Percentiles rank a stretch among this genome's conserved stretches.
Conservation (phyloP, 139 green algal species). For the Pedinophyceae sp. region DNA sequence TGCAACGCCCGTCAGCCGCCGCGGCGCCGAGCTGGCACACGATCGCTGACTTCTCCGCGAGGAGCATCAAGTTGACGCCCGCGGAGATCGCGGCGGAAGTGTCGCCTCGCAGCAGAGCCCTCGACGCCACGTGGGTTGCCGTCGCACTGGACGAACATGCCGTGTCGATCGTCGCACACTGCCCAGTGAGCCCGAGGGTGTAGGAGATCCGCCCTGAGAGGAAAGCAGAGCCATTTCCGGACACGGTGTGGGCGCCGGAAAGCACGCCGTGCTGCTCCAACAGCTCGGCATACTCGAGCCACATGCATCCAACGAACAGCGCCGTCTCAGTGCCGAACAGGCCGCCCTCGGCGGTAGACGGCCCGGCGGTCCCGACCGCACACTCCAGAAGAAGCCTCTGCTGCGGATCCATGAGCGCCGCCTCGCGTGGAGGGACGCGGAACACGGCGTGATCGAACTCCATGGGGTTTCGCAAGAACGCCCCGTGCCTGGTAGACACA, state of each 20-base stretch:
- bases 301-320: conserved; percentile 15
- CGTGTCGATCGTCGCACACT: conserved; percentile 31
- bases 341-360: background rate
- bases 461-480: background rate
- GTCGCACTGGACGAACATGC: conserved; percentile 38
- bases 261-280: background rate
- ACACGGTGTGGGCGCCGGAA: conserved; percentile 1
- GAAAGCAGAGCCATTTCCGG: conserved; percentile 1
- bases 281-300: conserved; percentile 21
- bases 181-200: conserved; percentile 13
- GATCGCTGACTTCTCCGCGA: background rate
- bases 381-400: conserved; percentile 4
- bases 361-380: too few relatives aligned
- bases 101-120: background rate
- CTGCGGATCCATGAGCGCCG: conserved; percentile 7
- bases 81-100: background rate
- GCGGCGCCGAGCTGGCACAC: conserved; percentile 34
- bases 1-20: conserved; percentile 56
- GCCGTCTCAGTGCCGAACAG: background rate
- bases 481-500: too few relatives aligned
- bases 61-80: background rate
- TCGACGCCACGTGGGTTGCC: conserved; percentile 14
- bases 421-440: background rate
- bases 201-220: conserved; percentile 6
- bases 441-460: conserved; percentile 4